These are phyloP conservation scores for Penicillium goetzii DNA, from an alignment of 495 filamentous ascomycete species.

Conservation along the genomic window DNA sequence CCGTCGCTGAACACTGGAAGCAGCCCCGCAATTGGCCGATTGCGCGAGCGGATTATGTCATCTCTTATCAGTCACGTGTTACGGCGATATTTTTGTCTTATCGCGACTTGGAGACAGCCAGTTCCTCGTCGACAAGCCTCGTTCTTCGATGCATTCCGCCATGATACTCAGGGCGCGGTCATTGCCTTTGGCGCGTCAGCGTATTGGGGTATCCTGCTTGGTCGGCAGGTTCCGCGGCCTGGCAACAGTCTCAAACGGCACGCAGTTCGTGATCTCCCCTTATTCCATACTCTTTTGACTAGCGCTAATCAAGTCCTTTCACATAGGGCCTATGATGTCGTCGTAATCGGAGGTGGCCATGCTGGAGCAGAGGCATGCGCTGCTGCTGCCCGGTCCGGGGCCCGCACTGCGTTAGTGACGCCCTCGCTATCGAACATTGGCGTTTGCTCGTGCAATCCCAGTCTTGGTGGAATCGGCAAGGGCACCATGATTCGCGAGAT, in stretches of 20 bases:
- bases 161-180: constrained; percentile 46
- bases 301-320: constrained; percentile 10
- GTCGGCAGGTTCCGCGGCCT: constrained; percentile 37
- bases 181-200: constrained; percentile 36
- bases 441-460: constrained; percentile 96
- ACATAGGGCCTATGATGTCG: constrained; percentile 79
- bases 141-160: constrained; percentile 14
- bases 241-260: constrained; percentile 52
- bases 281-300: neutral
- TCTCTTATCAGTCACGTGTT: constrained; percentile 29
- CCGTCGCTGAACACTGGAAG: constrained; percentile 49
- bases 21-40: constrained; percentile 47
- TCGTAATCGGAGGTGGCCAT: constrained; percentile 95
- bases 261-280: constrained; percentile 38
- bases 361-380: constrained; percentile 93
- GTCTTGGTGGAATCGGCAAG: constrained; percentile 98
- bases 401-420: constrained; percentile 87
- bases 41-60: constrained; percentile 38
- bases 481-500: constrained; percentile 95
- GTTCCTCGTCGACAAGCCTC: constrained; percentile 9
- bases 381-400: constrained; percentile 88
- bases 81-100: constrained; percentile 27
- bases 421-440: constrained; percentile 87
- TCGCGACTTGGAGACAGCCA: constrained; percentile 5
- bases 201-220: constrained; percentile 32